These are phyloP conservation scores for Gleditsia sinensis DNA, from an alignment of 306 rosid genomes.

Conservation along the genomic window DNA sequence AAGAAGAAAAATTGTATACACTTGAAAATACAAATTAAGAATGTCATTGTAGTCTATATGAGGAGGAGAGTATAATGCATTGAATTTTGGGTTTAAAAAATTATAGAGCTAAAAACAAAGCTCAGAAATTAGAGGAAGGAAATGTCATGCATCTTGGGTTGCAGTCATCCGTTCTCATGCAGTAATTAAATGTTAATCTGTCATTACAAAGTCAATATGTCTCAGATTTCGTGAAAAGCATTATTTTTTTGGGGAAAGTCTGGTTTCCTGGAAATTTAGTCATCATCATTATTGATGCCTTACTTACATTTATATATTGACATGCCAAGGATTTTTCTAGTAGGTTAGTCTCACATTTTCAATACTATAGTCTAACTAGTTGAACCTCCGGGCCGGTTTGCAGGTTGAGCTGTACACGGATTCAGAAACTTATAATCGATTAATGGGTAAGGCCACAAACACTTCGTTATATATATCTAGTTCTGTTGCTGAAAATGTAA, in stretches of 20 bases:
- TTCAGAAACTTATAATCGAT: constrained; percentile 55
- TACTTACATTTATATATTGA: not conserved
- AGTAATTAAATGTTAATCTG: not conserved
- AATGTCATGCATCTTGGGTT: not conserved
- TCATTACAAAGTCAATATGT: not conserved
- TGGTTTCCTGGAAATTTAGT: not conserved
- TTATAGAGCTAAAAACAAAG: not conserved
- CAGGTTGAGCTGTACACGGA: constrained; percentile 78
- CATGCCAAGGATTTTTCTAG: not conserved
- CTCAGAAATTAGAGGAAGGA: not conserved
- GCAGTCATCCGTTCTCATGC: not conserved
- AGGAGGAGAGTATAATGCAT: not conserved
- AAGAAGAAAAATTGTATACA: not conserved
- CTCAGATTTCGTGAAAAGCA: not conserved
- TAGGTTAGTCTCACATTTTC: constrained; percentile 21
- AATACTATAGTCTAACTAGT: constrained; percentile 32
- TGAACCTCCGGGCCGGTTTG: constrained; percentile 30
- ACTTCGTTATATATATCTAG: constrained; percentile 3
- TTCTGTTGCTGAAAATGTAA: not conserved
- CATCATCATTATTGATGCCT: constrained; percentile 3
- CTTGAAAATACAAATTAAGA: not conserved
- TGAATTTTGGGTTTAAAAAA: not conserved
- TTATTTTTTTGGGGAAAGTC: not conserved
- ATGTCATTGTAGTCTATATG: not conserved
- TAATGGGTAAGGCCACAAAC: constrained; percentile 59